Evolutionary conservation across 1,284 basidiomycete genomes (phyloP), one percentile per base, ranked within the genome.

Genomic region (Trichosporon inkin): DNA sequence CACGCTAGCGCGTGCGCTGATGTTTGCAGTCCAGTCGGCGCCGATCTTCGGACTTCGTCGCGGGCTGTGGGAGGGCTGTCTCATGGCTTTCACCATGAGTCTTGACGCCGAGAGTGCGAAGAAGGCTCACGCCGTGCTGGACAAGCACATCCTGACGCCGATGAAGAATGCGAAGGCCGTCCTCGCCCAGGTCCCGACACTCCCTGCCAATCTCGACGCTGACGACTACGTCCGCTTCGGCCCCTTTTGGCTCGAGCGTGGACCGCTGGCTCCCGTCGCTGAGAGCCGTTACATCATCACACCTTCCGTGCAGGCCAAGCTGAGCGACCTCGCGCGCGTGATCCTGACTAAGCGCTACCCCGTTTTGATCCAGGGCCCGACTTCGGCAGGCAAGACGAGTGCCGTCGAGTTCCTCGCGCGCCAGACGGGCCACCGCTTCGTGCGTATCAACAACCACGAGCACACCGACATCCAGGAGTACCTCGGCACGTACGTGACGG

Each of bases 401-500:
- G 90, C 96, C 0, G 87, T 99, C 60, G 94, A 98, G 79, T 98
- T 96, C 76, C 85, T 99, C 20, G 95, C 96, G 2, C 85, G 85
- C 62, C 84, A 90, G 61, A 98, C 95, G 0, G 95, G 96, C 0
- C 96, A 99, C 80, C 85, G 85, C 32, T 99, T 99, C 74, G 88
- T 99, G 28, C 90, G 96, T 37, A 98, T 99, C 84, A 99, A 99
- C 81, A 99, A 99, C 71, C 96, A 99, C 80, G 96, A 99, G 71
- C 96, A 99, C 74, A 99, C 96, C 5, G 96, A 99, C 76, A 94
- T 95, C 54, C 96, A 99, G 73, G 96, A 99, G 74, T 99, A 99
- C 73, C 83, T 99, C 55, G 96, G 96, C 6, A 94, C 93, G 0
- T 99, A 99, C 71, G 86, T 95, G 14, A 94, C 95, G 1, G 94